Conservation (phyloP, 805 yeast species). For the Saturnispora dispora region DNA sequence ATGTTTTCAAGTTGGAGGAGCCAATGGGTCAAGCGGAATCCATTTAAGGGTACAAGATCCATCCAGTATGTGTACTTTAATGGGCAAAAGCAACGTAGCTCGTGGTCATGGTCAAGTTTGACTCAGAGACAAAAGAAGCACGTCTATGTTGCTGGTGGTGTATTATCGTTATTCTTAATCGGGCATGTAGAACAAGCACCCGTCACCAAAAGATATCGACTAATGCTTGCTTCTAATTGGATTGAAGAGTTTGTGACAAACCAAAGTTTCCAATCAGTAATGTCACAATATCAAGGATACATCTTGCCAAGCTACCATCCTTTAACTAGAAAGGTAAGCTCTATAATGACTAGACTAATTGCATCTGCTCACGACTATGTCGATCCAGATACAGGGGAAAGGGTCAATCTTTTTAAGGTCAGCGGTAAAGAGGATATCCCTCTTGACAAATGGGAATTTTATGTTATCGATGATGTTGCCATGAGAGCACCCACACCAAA, state of each 20-base stretch:
- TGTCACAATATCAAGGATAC: constrained; percentile 41
- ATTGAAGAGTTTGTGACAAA: constrained; percentile 57
- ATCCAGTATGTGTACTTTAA: constrained; percentile 7
- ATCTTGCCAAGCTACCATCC: constrained; percentile 62
- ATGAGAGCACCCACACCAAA: constrained; percentile 70
- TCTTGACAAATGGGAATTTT: constrained; percentile 60
- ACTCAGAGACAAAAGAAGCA: constrained; percentile 9
- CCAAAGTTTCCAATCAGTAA: constrained; percentile 50
- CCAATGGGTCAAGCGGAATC: neutral
- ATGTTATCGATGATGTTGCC: constrained; percentile 58
- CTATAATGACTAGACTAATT: constrained; percentile 57
- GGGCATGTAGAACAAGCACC: constrained; percentile 73
- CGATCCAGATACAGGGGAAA: constrained; percentile 28
- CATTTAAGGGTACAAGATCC: neutral
- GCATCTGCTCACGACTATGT: constrained; percentile 39
- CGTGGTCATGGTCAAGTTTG: constrained; percentile 8
- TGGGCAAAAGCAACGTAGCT: constrained; percentile 5
- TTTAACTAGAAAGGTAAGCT: constrained; percentile 42
- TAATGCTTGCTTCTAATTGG: constrained; percentile 62
- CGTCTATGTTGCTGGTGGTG: constrained; percentile 9
- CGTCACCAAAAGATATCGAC: constrained; percentile 59
- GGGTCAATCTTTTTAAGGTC: constrained; percentile 20
- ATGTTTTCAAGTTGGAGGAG: neutral
- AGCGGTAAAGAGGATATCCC: constrained; percentile 20
- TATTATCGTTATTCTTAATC: constrained; percentile 29